These are phyloP conservation scores for Suhomyces taliae DNA, from an alignment of 1,139 yeast genomes.

Conservation along the genomic window DNA sequence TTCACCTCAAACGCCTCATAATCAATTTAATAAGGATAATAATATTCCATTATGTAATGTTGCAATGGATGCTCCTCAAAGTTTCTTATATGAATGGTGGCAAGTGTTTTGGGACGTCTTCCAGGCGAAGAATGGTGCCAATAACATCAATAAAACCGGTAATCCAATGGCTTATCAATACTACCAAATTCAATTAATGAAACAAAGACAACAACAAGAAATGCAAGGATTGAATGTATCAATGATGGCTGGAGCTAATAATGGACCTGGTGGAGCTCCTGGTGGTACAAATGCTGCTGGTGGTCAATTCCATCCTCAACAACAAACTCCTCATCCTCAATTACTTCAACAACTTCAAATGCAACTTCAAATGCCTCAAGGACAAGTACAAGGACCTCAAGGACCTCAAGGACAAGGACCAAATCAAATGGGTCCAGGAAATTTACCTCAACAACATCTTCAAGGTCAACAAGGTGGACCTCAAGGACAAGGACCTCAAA, in stretches of 20 bases:
- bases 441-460: conserved; percentile 10
- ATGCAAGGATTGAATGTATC: conserved; percentile 41
- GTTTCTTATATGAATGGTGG: conserved; percentile 95
- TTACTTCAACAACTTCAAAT: conserved; percentile 14
- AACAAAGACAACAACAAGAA: conserved; percentile 61
- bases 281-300: conserved; percentile 1
- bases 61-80: conserved; percentile 80
- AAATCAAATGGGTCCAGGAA: background rate
- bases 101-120: conserved; percentile 93
- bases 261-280: conserved; percentile 1
- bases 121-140: conserved; percentile 58
- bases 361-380: conserved; percentile 13
- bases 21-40: conserved; percentile 32
- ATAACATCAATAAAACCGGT: conserved; percentile 48
- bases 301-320: conserved; percentile 9
- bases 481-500: conserved; percentile 3
- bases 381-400: conserved; percentile 6
- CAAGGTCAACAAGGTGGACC: conserved; percentile 10
- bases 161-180: conserved; percentile 62
- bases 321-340: conserved; percentile 12
- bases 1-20: conserved; percentile 17
- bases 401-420: conserved; percentile 2
- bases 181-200: conserved; percentile 65
- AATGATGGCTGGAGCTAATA: conserved; percentile 16
- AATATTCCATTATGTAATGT: conserved; percentile 52